Conservation (phyloP, 176 grass and related monocot species). For the Musa troglodytarum region DNA sequence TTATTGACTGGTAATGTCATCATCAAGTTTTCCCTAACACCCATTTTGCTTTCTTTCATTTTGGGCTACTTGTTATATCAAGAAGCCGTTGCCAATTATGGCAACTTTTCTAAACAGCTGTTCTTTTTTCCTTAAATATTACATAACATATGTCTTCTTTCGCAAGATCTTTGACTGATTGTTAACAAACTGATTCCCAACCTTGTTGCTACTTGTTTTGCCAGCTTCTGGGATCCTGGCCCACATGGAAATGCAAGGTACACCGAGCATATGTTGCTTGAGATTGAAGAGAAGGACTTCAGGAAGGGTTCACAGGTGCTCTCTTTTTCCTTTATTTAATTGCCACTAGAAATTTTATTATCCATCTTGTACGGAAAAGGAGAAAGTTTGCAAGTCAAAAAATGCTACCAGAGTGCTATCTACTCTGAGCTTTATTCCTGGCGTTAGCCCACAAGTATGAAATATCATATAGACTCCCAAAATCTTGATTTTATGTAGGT, state of each 20-base stretch:
- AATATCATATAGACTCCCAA: too few species aligned
- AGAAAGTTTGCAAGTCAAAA: neutral
- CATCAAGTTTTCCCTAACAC: constrained; percentile 19
- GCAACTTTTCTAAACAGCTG: neutral
- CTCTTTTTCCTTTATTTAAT: neutral
- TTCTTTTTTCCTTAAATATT: neutral
- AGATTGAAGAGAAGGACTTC: constrained; percentile 6
- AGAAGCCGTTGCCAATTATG: neutral
- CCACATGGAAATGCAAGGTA: constrained; percentile 20
- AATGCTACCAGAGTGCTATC: too few species aligned
- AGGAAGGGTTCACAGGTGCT: constrained; percentile 15
- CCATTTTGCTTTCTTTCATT: neutral
- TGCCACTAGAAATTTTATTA: neutral
- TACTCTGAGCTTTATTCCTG: too few species aligned
- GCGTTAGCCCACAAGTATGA: too few species aligned
- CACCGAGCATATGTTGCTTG: constrained; percentile 12
- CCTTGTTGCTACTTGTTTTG: neutral
- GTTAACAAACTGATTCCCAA: neutral
- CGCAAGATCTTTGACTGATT: neutral
- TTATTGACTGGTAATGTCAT: constrained; percentile 73
- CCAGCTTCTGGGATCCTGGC: constrained; percentile 16
- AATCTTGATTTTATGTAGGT: too few species aligned
- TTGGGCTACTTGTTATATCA: neutral
- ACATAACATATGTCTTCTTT: neutral
- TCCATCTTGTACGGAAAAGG: neutral